These are phyloP conservation scores for Linum trigynum DNA, from an alignment of 345 rosid species.

Conservation along the genomic window DNA sequence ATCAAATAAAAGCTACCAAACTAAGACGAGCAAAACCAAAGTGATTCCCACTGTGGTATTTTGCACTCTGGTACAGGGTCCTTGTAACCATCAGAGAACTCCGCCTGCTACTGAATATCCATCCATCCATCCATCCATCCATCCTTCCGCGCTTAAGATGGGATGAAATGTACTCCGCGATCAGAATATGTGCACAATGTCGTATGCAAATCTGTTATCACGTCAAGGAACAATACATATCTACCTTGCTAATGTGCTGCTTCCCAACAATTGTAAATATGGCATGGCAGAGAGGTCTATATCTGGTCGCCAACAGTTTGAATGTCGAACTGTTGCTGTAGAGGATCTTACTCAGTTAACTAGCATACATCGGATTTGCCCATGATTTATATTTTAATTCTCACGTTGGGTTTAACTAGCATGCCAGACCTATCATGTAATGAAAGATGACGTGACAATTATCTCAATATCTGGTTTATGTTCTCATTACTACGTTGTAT, in stretches of 20 bases:
- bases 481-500: background rate
- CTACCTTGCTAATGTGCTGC: background rate
- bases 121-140: background rate
- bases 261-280: background rate
- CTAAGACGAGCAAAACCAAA: background rate
- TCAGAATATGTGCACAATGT: slow-evolving; percentile 93
- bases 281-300: background rate
- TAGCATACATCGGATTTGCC: no score
- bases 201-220: slow-evolving; percentile 73
- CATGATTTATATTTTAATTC: no score
- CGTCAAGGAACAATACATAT: slow-evolving; percentile 37
- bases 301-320: background rate
- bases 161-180: background rate
- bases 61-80: no score
- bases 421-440: no score
- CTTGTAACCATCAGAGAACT: no score
- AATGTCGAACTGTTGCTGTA: no score
- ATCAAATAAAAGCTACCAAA: background rate
- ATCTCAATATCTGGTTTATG: no score
- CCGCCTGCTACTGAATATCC: background rate
- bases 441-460: no score
- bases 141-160: background rate
- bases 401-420: no score
- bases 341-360: no score
- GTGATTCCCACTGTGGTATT: no score